Conservation (phyloP, 352 stramenopile genomes). For the Pythium coloratum region DNA sequence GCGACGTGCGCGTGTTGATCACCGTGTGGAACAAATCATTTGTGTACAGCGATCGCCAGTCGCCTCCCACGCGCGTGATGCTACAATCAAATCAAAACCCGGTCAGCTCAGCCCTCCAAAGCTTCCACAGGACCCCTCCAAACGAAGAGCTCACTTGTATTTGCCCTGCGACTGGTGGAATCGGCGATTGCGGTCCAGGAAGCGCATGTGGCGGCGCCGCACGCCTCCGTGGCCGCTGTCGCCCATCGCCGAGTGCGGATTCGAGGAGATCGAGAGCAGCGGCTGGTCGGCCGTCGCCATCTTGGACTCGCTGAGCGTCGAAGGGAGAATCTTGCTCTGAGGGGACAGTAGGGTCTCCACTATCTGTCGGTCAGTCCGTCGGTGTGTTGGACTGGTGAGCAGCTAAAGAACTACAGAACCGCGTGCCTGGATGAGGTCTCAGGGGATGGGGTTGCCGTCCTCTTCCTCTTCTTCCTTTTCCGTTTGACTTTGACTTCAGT, state of each 20-base stretch:
- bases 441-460: not conserved
- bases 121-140: not conserved
- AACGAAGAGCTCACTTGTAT: constrained; percentile 55
- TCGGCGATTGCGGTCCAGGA: constrained; percentile 59
- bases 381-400: no score
- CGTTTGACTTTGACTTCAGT: not conserved
- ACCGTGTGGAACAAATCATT: constrained; percentile 87
- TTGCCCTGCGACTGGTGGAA: constrained; percentile 73
- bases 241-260: constrained; percentile 6
- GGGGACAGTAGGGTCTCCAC: not conserved
- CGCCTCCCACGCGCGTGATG: constrained; percentile 64
- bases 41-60: constrained; percentile 85
- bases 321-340: constrained; percentile 1
- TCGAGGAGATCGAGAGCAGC: constrained; percentile 31
- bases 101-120: not conserved
- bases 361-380: no score
- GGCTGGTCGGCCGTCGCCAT: constrained; percentile 33
- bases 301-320: not conserved
- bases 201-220: constrained; percentile 32
- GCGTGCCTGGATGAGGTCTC: constrained; percentile 1
- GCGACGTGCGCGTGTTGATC: constrained; percentile 83
- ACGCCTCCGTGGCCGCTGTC: not conserved
- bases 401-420: not conserved
- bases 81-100: constrained; percentile 23
- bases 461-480: not conserved